Evolutionary conservation across 257 asterid genomes (phyloP), one percentile per base, ranked within the genome.

Genomic region (Lantana camara): DNA sequence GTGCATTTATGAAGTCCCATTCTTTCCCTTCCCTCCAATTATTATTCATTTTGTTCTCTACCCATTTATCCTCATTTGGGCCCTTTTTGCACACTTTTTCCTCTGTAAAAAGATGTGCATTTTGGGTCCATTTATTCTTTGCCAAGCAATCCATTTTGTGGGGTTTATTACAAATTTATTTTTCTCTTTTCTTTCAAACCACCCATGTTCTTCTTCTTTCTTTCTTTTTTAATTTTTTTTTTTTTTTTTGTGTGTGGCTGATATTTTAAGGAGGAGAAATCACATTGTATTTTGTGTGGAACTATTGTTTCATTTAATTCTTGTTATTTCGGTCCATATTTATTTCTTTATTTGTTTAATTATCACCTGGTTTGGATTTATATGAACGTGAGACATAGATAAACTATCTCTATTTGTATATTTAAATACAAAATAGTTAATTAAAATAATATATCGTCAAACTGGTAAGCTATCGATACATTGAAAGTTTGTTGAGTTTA

Each of bases 1-100:
- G 87, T 77, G 87, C 87, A 67, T 66, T 73, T 23, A 63, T n/a
- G n/a, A 69, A 37, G 42, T 37, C 40, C 45, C 16, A 16, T 54
- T 44, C 27, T 21, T 9, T 61, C n/a, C 48, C 30, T 9, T 21
- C 44, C 45, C 59, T 58, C 45, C 23, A 59, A n/a, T n/a, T n/a
- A 66, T 42, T 62, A 73, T 77, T 73, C 79, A 54, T 65, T 69
- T 73, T 60, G 79, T 50, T 70, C 50, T 49, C 45, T 71, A 35
- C 24, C 30, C 77, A 62, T 76, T 66, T 65, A 70, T 54, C 71
- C 69, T 65, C 48, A 72, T 40, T 57, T 62, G 65, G 70, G 67
- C 70, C 71, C 71, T 53, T 55, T 3, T 56, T 7, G 5, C n/a
- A 38, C 53, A 45, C 40, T 20, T 16, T 73, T 29, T 4, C 46